Percentiles rank a stretch among this genome's conserved stretches.
phyloP scores from a whole-genome alignment of 2,329 filamentous ascomycete species.

The Sordariomycetes sp. region DNA sequence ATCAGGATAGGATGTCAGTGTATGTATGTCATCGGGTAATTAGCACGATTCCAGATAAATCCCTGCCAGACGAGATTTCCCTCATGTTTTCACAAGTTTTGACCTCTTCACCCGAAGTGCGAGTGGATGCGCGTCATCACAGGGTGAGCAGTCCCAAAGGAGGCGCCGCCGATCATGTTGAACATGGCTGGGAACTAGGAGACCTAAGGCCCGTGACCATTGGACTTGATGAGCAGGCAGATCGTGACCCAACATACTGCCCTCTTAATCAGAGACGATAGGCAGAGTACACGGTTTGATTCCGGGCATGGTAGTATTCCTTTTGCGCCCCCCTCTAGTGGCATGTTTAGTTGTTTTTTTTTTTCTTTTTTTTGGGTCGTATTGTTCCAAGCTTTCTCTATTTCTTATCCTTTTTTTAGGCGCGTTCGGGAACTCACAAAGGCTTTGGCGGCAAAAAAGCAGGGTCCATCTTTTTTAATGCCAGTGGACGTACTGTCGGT shows the following conservation, averaged over 20 bases:
- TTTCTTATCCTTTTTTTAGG: too few relatives aligned
- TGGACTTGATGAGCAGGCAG: neutral
- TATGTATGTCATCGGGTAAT: too few relatives aligned
- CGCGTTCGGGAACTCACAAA: slow-evolving; percentile 9
- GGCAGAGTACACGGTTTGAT: too few relatives aligned
- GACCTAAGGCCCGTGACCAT: slow-evolving; percentile 5
- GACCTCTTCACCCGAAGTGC: slow-evolving; percentile 14
- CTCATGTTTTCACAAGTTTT: slow-evolving; percentile 19
- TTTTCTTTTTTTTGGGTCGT: too few relatives aligned
- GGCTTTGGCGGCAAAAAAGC: slow-evolving; percentile 19
- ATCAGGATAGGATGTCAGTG: too few relatives aligned
- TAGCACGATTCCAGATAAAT: slow-evolving; percentile 15
- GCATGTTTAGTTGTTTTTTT: too few relatives aligned
- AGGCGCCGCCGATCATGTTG: slow-evolving; percentile 21
- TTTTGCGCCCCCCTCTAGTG: too few relatives aligned
- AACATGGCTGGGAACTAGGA: slow-evolving; percentile 18
- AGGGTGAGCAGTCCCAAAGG: slow-evolving; percentile 15
- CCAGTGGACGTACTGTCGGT: too few relatives aligned
- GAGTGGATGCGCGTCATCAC: slow-evolving; percentile 5
- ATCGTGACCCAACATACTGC: too few relatives aligned
- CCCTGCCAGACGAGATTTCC: slow-evolving; percentile 18
- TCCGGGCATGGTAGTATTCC: too few relatives aligned
- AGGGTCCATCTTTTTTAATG: slow-evolving; percentile 18
- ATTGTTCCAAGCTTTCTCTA: too few relatives aligned
- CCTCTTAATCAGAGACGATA: too few relatives aligned